Percentiles rank a stretch among this genome's conserved stretches.
phyloP scores from a whole-genome alignment of 495 filamentous ascomycete species.

The Penicillium egyptiacum region DNA sequence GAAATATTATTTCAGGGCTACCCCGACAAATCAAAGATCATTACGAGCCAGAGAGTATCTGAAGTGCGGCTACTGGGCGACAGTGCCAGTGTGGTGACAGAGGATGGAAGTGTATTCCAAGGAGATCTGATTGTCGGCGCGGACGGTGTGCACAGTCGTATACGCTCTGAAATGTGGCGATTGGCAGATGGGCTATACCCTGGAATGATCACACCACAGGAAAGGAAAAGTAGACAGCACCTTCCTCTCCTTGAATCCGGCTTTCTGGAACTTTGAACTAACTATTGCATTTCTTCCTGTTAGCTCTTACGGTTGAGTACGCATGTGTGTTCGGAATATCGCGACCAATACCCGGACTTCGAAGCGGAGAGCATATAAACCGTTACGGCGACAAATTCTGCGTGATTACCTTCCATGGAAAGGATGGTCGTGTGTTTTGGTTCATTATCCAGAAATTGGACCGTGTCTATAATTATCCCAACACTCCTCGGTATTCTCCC shows the following conservation, averaged over 20 bases:
- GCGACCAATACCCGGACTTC: neutral
- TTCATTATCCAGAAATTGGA: slow-evolving; percentile 44
- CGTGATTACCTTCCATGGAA: slow-evolving; percentile 17
- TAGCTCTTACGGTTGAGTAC: slow-evolving; percentile 5
- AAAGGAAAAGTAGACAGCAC: neutral
- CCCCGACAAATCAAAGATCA: slow-evolving; percentile 12
- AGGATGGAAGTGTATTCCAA: slow-evolving; percentile 30
- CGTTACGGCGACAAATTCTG: slow-evolving; percentile 7
- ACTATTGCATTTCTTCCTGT: neutral
- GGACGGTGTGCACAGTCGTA: slow-evolving; percentile 15
- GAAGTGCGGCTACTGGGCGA: slow-evolving; percentile 6
- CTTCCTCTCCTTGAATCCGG: no score
- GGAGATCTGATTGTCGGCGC: slow-evolving; percentile 13
- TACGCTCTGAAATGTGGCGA: slow-evolving; percentile 8
- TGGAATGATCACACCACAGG: neutral
- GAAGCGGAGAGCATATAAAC: slow-evolving; percentile 9
- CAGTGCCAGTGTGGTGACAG: slow-evolving; percentile 12
- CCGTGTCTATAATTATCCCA: slow-evolving; percentile 27
- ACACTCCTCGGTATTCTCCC: neutral
- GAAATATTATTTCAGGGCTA: slow-evolving; percentile 19
- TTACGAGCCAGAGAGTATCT: slow-evolving; percentile 18
- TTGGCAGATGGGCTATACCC: slow-evolving; percentile 5
- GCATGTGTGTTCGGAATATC: slow-evolving; percentile 5
- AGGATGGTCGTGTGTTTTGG: slow-evolving; percentile 24
- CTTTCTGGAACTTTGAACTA: neutral